Base-by-base conservation (phyloP, 805 yeast species). In the Metschnikowia shivogae region DNA sequence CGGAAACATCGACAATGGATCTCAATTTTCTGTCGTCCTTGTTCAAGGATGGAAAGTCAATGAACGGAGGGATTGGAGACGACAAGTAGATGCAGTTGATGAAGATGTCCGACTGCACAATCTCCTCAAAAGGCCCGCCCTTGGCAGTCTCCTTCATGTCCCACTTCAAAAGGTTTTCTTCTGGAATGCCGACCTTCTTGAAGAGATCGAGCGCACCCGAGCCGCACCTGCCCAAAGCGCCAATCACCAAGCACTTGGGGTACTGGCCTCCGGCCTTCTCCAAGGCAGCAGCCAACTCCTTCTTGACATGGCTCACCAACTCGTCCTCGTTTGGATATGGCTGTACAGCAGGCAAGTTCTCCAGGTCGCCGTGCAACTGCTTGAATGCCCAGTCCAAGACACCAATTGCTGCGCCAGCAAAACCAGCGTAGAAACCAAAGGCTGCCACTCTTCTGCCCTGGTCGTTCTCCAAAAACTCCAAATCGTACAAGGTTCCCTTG, bases 351-450 rank as follows among this genome's bases (percentile, higher is more conserved):
- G 87, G 86, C 56, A 93, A 74, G 53, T 88, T 81, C 63, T 82
- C 80, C 44, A 71, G 60, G 59, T 82, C 88, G 7, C 76, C 48
- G 64, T 86, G 84, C 32, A 81, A 68, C 66, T 87, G 92, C 68
- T 92, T 92, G 72, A 86, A 84, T 41, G 95, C 86, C 97, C 98
- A 93, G 67, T 89, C 96, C 65, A 80, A 80, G 42, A 92, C 75
- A 59, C 99, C 99, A 45, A 93, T 70, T 29, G 99, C 99, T 30
- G 99, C 99, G 60, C 99, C 99, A 6, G 98, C 99, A 65, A 93
- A 93, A n/a, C 99, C 99, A 36, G 99, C 99, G 66, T 92, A 92
- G 75, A 80, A 93, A n/a, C 99, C 99, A 64, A 93, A 93, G 7
- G 99, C 99, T 36, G 99, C 99, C 26, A 93, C 99, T 71, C 99